Evolutionary conservation across 768 basidiomycete genomes (phyloP).

Genomic region (Naganishia randhawae): DNA sequence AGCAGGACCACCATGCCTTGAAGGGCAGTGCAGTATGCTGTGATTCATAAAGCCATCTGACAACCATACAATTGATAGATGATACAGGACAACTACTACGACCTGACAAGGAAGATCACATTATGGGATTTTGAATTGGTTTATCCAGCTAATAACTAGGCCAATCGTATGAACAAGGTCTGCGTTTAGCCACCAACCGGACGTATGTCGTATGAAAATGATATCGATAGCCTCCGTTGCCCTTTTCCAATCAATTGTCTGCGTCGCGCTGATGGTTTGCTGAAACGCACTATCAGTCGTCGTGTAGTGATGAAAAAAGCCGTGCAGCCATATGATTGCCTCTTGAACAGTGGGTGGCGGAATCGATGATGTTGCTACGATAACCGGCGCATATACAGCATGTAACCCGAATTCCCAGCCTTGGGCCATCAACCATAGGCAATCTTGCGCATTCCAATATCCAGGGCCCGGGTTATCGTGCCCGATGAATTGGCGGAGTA

Average conservation of each 20-base stretch:
- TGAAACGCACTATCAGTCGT: background rate
- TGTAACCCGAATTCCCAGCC: constrained; percentile 7
- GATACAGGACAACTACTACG: background rate
- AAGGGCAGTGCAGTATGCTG: too few relatives aligned
- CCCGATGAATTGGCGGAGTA: constrained; percentile 12
- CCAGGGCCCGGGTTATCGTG: background rate
- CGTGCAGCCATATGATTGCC: constrained; percentile 1
- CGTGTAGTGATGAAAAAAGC: background rate
- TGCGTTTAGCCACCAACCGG: constrained; percentile 1
- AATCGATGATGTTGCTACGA: background rate
- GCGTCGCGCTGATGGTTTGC: too few relatives aligned
- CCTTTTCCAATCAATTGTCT: background rate
- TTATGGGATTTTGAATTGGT: background rate
- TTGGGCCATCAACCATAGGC: background rate
- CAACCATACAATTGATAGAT: background rate
- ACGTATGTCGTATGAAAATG: constrained; percentile 2
- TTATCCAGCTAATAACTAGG: background rate
- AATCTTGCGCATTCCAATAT: background rate
- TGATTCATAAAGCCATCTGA: background rate
- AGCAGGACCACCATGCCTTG: too few relatives aligned
- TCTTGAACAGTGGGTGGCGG: background rate
- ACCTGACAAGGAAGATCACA: background rate
- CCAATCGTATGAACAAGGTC: background rate
- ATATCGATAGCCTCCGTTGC: background rate
- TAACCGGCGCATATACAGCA: background rate